Conservation (phyloP, 73 alveolate species). For the Tetrahymena elliotti region DNA sequence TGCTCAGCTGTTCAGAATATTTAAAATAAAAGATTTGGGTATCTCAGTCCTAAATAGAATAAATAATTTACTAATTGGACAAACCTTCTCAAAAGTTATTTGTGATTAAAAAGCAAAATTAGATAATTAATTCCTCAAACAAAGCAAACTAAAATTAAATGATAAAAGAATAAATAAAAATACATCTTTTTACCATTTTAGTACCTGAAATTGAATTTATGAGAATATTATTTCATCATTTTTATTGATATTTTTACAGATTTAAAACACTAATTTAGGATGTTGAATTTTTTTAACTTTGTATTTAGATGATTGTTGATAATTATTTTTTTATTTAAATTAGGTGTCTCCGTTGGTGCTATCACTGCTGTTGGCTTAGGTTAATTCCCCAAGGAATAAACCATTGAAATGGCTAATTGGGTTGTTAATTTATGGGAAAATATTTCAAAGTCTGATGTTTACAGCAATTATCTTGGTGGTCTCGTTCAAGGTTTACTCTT, state of each 20-base stretch:
- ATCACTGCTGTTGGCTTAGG: slow-evolving; percentile 53
- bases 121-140: no score
- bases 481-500: slow-evolving; percentile 37
- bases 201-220: no score
- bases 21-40: background rate
- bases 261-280: no score
- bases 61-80: background rate
- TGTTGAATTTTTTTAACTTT: background rate
- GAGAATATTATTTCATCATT: no score
- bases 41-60: background rate
- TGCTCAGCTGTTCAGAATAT: background rate
- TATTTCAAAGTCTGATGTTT: slow-evolving; percentile 24
- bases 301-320: background rate
- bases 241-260: no score
- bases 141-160: background rate
- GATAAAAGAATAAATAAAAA: no score
- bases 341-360: slow-evolving; percentile 75
- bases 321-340: background rate
- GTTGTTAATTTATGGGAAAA: slow-evolving; percentile 38
- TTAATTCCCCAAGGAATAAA: slow-evolving; percentile 45
- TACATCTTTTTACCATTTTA: no score
- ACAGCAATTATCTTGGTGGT: slow-evolving; percentile 53
- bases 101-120: background rate
- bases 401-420: slow-evolving; percentile 36
- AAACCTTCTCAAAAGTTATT: background rate